These are phyloP conservation scores for Raddia distichophylla DNA, from an alignment of 176 grass and related monocot genomes.

Conservation along the genomic window DNA sequence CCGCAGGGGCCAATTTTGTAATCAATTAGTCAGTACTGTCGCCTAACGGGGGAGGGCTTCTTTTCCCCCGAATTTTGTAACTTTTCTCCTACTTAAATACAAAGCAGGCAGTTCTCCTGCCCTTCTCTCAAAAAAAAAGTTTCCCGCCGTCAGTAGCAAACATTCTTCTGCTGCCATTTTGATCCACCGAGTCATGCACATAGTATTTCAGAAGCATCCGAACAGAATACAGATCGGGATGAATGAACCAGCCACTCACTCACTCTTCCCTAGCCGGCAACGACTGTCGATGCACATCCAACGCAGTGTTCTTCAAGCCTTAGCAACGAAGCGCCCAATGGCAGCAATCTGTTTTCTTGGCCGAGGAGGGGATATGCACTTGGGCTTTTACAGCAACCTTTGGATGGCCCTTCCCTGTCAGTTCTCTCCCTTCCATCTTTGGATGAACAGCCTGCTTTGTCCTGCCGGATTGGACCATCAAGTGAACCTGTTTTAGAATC, in stretches of 20 bases:
- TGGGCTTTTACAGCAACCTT: constrained; percentile 35
- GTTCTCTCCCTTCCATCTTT: constrained; percentile 38
- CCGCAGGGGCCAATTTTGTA: no score
- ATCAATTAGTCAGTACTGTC: no score
- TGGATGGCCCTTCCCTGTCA: neutral
- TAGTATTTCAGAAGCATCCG: neutral
- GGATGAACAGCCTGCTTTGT: constrained; percentile 32
- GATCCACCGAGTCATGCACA: neutral
- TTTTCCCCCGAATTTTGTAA: no score
- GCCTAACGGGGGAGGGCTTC: no score
- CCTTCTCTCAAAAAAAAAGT: no score
- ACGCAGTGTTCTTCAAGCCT: constrained; percentile 21
- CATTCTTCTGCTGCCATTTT: neutral
- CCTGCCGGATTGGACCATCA: constrained; percentile 35
- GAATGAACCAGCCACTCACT: constrained; percentile 23
- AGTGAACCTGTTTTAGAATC: constrained; percentile 37
- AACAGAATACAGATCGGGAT: neutral
- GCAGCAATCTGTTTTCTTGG: constrained; percentile 22
- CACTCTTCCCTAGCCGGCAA: constrained; percentile 13
- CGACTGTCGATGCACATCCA: neutral
- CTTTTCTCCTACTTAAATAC: no score
- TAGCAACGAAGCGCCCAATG: constrained; percentile 52
- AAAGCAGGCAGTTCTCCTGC: no score
- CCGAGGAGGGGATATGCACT: constrained; percentile 24
- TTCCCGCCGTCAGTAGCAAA: neutral